Percentiles rank a stretch among this genome's conserved stretches.
Evolutionary conservation across 257 asterid species (phyloP).

Genomic region (Nicotiana tomentosiformis): DNA sequence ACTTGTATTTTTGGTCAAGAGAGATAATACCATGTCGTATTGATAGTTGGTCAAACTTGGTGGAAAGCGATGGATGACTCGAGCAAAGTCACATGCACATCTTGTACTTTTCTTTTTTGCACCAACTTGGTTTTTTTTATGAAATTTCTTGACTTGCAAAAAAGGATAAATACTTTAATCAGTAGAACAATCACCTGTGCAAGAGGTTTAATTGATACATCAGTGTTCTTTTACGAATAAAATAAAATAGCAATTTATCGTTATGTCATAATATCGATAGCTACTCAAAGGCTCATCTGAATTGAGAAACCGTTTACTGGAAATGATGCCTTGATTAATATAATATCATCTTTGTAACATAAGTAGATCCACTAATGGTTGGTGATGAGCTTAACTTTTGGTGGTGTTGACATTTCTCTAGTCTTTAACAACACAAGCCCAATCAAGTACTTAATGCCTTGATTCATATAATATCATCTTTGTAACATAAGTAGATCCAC

Average conservation of each 20-base stretch:
- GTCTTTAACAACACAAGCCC: background rate
- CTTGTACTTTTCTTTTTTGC: background rate
- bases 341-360: background rate
- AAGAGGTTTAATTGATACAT: background rate
- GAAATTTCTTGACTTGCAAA: background rate
- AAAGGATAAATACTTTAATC: background rate
- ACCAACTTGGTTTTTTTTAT: background rate
- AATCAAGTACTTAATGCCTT: background rate
- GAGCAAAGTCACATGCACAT: background rate
- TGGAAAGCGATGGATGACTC: background rate
- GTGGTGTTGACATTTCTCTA: background rate
- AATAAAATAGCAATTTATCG: background rate
- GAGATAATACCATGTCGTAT: constrained; percentile 1
- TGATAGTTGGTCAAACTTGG: background rate
- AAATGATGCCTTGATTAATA: constrained; percentile 1
- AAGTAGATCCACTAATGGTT: background rate
- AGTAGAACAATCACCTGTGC: background rate
- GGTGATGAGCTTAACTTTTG: background rate
- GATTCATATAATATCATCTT: background rate
- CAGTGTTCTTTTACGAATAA: background rate
- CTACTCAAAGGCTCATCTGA: background rate
- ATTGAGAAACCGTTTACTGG: background rate
- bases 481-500: background rate
- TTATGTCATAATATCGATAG: background rate
- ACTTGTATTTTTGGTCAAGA: background rate